These are phyloP conservation scores for Patellifolia procumbens DNA, from an alignment of 179 eudicot genomes.

Conservation along the genomic window DNA sequence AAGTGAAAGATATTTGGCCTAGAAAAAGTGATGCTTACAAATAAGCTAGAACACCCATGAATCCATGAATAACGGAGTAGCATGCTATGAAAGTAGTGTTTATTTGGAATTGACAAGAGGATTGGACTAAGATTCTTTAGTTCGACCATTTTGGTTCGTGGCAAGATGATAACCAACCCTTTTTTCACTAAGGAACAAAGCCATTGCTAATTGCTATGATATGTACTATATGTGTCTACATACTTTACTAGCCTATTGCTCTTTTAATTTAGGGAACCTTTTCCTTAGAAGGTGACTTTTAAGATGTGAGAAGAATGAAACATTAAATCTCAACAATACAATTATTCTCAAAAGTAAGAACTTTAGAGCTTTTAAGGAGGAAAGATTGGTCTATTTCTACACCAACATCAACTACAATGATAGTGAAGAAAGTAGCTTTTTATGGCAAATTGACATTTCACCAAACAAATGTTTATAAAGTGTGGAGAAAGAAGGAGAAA, in stretches of 20 bases:
- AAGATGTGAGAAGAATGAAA: background rate
- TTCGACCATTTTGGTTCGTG: constrained; percentile 18
- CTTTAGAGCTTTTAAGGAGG: constrained; percentile 8
- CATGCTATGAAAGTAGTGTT: too few relatives aligned
- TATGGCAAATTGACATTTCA: background rate
- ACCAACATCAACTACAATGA: constrained; percentile 27
- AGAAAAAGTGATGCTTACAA: background rate
- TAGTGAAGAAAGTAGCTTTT: background rate
- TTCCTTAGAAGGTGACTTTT: constrained; percentile 22
- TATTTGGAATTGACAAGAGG: constrained; percentile 5
- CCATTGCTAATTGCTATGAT: constrained; percentile 13
- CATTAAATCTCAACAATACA: background rate
- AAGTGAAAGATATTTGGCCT: background rate
- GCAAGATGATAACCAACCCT: constrained; percentile 29
- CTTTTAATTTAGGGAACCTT: constrained; percentile 29
- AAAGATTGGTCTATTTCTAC: constrained; percentile 12
- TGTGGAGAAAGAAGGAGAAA: background rate
- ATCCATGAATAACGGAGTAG: too few relatives aligned
- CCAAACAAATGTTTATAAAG: background rate
- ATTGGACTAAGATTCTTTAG: constrained; percentile 11
- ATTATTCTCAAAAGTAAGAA: constrained; percentile 1
- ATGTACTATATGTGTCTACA: too few relatives aligned
- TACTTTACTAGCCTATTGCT: too few relatives aligned
- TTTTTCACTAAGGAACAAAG: constrained; percentile 10
- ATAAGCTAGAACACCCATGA: background rate